phyloP scores from a whole-genome alignment of 305 asterid species.

The Rubia tinctorum region DNA sequence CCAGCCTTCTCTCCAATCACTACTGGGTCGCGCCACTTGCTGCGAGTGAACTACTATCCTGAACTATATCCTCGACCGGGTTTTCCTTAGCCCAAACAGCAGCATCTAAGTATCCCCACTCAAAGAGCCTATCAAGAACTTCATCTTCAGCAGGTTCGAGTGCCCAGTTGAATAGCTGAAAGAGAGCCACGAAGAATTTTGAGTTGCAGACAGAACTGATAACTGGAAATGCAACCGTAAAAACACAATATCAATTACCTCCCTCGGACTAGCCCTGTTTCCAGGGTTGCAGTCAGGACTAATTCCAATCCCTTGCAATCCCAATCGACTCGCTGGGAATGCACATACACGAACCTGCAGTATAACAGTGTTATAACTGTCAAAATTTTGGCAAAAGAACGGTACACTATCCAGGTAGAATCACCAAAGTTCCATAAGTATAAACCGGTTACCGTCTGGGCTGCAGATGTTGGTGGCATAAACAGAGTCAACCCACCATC shows the following conservation, averaged over 20 bases:
- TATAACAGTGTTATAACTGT: conserved; percentile 14
- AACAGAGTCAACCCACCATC: conserved; percentile 95
- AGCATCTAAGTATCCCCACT: conserved; percentile 79
- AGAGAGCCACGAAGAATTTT: conserved; percentile 5
- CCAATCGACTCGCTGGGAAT: conserved; percentile 73
- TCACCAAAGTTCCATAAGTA: neutral
- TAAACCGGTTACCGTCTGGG: conserved; percentile 57
- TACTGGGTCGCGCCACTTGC: conserved; percentile 25
- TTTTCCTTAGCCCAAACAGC: conserved; percentile 75
- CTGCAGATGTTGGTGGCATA: conserved; percentile 98
- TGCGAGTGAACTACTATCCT: conserved; percentile 32
- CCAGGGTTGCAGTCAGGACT: conserved; percentile 97
- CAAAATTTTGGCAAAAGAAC: neutral
- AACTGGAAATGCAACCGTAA: neutral
- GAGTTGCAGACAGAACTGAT: neutral
- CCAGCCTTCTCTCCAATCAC: conserved; percentile 7
- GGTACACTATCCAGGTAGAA: neutral
- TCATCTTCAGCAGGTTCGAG: conserved; percentile 92
- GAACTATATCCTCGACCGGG: conserved; percentile 59
- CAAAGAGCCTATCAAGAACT: conserved; percentile 73
- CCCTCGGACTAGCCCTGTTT: conserved; percentile 63
- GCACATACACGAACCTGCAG: conserved; percentile 91
- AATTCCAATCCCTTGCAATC: conserved; percentile 78
- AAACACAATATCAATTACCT: conserved; percentile 41
- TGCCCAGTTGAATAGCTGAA: conserved; percentile 92